Percentiles rank a stretch among this genome's conserved stretches.
These are phyloP conservation scores for Nemania sp. DNA, from an alignment of 2,329 filamentous ascomycete genomes.

Conservation along the genomic window DNA sequence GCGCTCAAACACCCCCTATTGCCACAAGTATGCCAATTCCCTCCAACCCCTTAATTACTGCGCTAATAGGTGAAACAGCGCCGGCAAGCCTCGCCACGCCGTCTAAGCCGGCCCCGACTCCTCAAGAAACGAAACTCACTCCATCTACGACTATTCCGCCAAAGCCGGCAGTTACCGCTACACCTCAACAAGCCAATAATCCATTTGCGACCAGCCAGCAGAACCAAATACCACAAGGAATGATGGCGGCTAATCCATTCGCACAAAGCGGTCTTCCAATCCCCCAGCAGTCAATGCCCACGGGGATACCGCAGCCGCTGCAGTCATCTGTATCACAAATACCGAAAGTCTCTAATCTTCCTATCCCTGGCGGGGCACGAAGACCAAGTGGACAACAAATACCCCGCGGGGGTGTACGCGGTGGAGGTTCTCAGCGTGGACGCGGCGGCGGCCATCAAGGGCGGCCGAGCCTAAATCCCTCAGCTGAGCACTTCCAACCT, in stretches of 20 bases:
- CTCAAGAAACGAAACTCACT: conserved; percentile 9
- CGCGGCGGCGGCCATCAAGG: conserved; percentile 41
- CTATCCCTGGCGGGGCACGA: conserved; percentile 43
- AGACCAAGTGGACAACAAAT: conserved; percentile 34
- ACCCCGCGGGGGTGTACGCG: conserved; percentile 38
- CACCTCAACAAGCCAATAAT: conserved; percentile 22
- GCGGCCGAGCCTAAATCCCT: conserved; percentile 50
- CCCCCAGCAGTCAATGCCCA: conserved; percentile 21
- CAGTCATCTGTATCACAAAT: conserved; percentile 35
- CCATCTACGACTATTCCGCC: conserved; percentile 16
- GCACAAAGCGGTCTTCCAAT: conserved; percentile 19
- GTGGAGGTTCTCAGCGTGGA: conserved; percentile 43
- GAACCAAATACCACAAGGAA: conserved; percentile 18
- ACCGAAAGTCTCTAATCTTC: conserved; percentile 43
- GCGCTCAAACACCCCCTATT: conserved; percentile 12
- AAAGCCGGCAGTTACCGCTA: conserved; percentile 8
- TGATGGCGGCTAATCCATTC: conserved; percentile 30
- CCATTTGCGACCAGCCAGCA: conserved; percentile 27
- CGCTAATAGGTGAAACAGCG: conserved; percentile 15
- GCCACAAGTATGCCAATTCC: conserved; percentile 21
- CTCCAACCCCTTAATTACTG: not conserved
- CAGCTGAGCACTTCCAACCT: conserved; percentile 56
- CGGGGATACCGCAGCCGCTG: conserved; percentile 22
- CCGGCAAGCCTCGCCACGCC: conserved; percentile 13
- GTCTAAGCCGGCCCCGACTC: conserved; percentile 1